These are phyloP conservation scores for Aureobasidium sp. DNA, from an alignment of 2,329 filamentous ascomycete genomes.

Conservation along the genomic window DNA sequence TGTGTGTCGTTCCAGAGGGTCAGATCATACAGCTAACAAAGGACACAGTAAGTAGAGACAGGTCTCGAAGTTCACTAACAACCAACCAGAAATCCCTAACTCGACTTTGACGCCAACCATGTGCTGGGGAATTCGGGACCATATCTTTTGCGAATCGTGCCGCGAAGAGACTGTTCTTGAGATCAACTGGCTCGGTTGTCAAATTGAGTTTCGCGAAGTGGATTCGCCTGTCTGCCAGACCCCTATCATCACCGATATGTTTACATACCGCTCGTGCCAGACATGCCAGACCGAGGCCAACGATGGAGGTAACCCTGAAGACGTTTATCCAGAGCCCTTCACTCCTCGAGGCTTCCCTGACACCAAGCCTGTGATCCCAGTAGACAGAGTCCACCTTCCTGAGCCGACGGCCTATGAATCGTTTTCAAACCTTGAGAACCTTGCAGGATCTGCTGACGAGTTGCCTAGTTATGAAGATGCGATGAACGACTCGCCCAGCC, in stretches of 20 bases:
- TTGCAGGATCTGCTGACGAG: not conserved
- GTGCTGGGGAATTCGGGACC: not conserved
- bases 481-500: not conserved
- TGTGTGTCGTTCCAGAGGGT: not conserved
- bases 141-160: not conserved
- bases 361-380: not conserved
- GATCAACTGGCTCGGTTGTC: not conserved
- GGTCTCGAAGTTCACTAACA: not conserved
- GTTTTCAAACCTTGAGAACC: not conserved
- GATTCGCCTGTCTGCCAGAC: not conserved
- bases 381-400: not conserved
- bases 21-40: not conserved
- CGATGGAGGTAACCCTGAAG: not conserved
- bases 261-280: not conserved
- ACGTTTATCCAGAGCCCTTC: not conserved
- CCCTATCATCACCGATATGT: not conserved
- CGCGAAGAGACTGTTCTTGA: not conserved
- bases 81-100: not conserved
- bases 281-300: not conserved
- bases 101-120: not conserved
- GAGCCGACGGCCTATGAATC: not conserved
- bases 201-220: not conserved
- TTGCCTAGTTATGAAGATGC: not conserved
- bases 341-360: not conserved
- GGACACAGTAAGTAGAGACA: not conserved